Base-by-base conservation (phyloP, 2,329 filamentous ascomycete genomes). In the Davidsoniella eucalypti region DNA sequence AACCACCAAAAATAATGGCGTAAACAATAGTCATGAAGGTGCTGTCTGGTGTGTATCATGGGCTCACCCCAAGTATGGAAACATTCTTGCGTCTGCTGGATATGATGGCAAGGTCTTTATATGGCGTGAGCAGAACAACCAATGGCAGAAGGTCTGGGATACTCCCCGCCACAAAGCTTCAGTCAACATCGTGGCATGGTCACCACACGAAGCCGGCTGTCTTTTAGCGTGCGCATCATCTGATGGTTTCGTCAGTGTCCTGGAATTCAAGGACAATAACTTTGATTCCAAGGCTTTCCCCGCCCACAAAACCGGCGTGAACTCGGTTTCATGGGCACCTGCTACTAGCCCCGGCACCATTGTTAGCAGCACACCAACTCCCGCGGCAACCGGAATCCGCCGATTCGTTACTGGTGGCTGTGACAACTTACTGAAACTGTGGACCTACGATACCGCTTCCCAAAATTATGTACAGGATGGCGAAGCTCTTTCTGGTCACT, bases 91-190 rank as follows among this genome's bases (percentile, higher is more conserved):
- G 51, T 94, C 87, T 55, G 86, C 87, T 47, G 87, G 85, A 57
- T 98, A 95, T 70, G 92, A 98, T 67, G 92, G 90, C 67, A 94
- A 94, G 67, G 90, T 98, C 57, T 80, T 96, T 65, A 94, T 98
- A 73, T 98, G 90, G 87, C 87, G 88, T 65, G 92, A 98, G 68
- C 82, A 88, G 65, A 71, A 67, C 58, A 75, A 72, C 57, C 70
- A 76, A 59, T 87, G 83, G 83, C 83, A 87, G 61, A 81, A 83
- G 63, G 87, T 95, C 65, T 94, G 92, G 70, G 87, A 94, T 61
- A 94, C 93, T 63, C 82, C 84, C 55, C 76, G 90, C 50, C 90
- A 96, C 78, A 94, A 90, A 65, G 90, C 90, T 46, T 92, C 84
- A 47, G 92, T 98, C 60, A 98, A 98, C 71, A 85, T 93, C 60